A percentile compares a stretch with the other conserved stretches of the same genome.
These are phyloP conservation scores for Coniella vitis DNA, from an alignment of 2,329 filamentous ascomycete species.

Conservation along the genomic window DNA sequence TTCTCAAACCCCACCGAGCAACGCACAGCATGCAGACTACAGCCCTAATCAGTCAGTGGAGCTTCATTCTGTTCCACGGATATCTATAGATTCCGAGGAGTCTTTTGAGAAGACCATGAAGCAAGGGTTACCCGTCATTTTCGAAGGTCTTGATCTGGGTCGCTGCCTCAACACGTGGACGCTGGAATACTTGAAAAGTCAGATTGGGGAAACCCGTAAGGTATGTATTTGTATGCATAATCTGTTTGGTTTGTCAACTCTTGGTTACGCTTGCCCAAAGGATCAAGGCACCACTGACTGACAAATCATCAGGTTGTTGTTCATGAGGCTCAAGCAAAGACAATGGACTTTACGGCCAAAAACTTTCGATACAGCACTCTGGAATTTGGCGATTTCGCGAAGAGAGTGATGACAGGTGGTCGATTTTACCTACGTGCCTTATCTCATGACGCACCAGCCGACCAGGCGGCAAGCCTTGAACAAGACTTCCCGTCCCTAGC, in stretches of 20 bases:
- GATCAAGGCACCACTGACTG: neutral
- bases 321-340: conserved; percentile 58
- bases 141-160: conserved; percentile 61
- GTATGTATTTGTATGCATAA: conserved; percentile 31
- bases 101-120: conserved; percentile 56
- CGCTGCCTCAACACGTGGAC: conserved; percentile 62
- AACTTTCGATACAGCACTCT: conserved; percentile 74
- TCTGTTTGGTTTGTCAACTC: too few relatives aligned
- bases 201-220: conserved; percentile 54
- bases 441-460: conserved; percentile 60
- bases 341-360: conserved; percentile 76
- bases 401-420: conserved; percentile 50
- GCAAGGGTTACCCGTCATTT: conserved; percentile 53
- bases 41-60: conserved; percentile 12
- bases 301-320: conserved; percentile 53
- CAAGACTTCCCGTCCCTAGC: conserved; percentile 66
- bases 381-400: conserved; percentile 59
- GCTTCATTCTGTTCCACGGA: conserved; percentile 38
- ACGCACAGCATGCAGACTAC: conserved; percentile 21
- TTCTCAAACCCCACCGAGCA: neutral
- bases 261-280: neutral
- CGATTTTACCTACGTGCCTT: conserved; percentile 73
- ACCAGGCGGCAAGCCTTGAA: conserved; percentile 60
- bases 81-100: conserved; percentile 42
- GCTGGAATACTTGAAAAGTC: conserved; percentile 56